A percentile compares a stretch with the other conserved stretches of the same genome.
These are phyloP conservation scores for Candida labiduridarum DNA, from an alignment of 1,139 yeast genomes.

Conservation along the genomic window DNA sequence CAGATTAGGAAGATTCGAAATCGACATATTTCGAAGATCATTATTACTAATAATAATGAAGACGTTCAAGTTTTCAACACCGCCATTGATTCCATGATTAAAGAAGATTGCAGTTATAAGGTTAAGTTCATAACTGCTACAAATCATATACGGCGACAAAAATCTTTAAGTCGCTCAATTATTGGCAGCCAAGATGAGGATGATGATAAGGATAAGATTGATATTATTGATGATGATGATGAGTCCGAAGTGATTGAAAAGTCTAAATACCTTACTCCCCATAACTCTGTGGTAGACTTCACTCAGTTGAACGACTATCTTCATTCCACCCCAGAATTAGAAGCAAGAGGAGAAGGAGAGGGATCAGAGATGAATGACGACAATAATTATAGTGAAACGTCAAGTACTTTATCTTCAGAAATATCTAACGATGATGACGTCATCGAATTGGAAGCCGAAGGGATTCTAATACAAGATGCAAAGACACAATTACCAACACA, in stretches of 20 bases:
- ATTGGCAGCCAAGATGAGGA: background rate
- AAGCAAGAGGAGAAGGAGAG: slow-evolving; percentile 3
- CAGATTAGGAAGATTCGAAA: slow-evolving; percentile 54
- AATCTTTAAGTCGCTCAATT: slow-evolving; percentile 6
- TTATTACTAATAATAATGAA: slow-evolving; percentile 62
- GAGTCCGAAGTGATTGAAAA: background rate
- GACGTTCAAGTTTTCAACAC: slow-evolving; percentile 70
- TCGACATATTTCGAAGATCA: slow-evolving; percentile 62
- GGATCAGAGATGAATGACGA: slow-evolving; percentile 10
- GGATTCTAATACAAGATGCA: slow-evolving; percentile 80
- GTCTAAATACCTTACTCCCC: slow-evolving; percentile 30
- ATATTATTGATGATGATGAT: background rate
- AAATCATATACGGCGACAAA: slow-evolving; percentile 25
- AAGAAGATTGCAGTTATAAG: slow-evolving; percentile 76
- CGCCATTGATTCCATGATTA: slow-evolving; percentile 71
- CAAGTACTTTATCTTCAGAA: slow-evolving; percentile 30
- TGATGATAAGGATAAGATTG: background rate
- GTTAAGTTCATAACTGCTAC: slow-evolving; percentile 71
- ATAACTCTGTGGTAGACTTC: slow-evolving; percentile 22
- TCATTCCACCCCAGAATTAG: slow-evolving; percentile 12
- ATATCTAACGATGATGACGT: slow-evolving; percentile 59
- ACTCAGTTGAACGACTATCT: background rate
- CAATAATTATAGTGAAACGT: slow-evolving; percentile 15
- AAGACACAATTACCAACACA: slow-evolving; percentile 67
- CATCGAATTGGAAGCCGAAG: slow-evolving; percentile 89